Evolutionary conservation across 2,329 filamentous ascomycete genomes (phyloP), one percentile per base, ranked within the genome.

Genomic region (Paramyrothecium sp.): DNA sequence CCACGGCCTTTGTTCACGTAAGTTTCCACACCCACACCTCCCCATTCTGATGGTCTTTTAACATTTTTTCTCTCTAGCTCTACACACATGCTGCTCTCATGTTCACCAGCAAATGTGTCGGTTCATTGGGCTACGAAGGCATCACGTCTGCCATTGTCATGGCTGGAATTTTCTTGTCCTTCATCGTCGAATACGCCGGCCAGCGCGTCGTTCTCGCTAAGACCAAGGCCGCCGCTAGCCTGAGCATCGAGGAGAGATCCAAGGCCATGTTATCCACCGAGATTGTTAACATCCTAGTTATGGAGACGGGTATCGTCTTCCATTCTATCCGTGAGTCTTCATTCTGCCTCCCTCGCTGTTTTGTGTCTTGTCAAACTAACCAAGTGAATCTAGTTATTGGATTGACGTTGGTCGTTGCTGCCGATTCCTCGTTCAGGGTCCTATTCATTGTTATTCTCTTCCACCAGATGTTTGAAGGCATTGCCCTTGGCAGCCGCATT

Each of bases 391-490:
- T 23, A 85, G 83, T 89, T 8, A 86, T 89, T 41, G 84, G 85
- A 21, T 70, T 89, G 38, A 87, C 86, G 0, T 78, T 88, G 2
- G 83, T 85, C n/a, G 83, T 87, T 2, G 77, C 83, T 1, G 81
- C 78, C 3, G 83, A 86, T 61, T 75, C 73, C 41, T 82, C 79
- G 63, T 85, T 85, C 71, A 68, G 79, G 55, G 84, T 81, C 2
- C 76, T 86, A n/a, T 83, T 84, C 58, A 70, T 83, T 48, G 89
- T 92, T 55, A 90, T 92, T 57, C 74, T 91, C 56, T 91, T 92
- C 75, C 89, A 92, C 67, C 89, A 92, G 66, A 85, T 90, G 76
- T 91, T 93, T 64, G 89, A 92, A 68, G 89, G 90, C 3, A 78
- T 92, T 50, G 89, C 89, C 0, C 84, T 92, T 1, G 89, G 89